phyloP scores from a whole-genome alignment of 129 eudicot genomes.

The Smallanthus sonchifolius region DNA sequence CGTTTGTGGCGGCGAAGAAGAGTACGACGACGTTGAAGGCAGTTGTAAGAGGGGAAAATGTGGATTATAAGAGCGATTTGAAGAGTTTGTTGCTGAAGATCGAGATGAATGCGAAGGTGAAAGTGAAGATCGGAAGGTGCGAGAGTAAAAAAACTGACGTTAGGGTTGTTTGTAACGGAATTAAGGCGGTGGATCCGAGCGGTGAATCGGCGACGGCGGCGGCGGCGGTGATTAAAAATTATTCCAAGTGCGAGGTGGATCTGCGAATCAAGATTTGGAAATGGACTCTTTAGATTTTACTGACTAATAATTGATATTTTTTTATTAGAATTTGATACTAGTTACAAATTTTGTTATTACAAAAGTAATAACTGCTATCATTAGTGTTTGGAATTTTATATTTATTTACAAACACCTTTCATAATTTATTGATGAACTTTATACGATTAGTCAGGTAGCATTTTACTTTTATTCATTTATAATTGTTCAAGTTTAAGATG shows the following conservation, averaged over 20 bases:
- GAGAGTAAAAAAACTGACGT: constrained; percentile 17
- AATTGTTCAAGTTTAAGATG: no score
- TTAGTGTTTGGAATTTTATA: no score
- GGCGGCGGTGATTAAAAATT: neutral
- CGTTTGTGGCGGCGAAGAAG: constrained; percentile 20
- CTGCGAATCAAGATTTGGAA: constrained; percentile 11
- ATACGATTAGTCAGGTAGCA: no score
- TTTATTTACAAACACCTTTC: no score
- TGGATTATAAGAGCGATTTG: neutral
- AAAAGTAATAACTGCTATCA: no score
- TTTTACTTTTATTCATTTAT: no score
- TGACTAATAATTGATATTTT: no score
- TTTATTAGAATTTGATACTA: no score
- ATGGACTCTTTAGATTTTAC: constrained; percentile 28
- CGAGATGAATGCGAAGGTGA: constrained; percentile 30
- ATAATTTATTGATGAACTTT: no score
- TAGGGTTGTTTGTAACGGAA: constrained; percentile 27
- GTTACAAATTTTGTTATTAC: no score
- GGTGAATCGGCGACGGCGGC: constrained; percentile 20
- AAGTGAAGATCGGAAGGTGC: constrained; percentile 24
- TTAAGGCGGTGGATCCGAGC: constrained; percentile 13
- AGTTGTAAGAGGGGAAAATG: neutral
- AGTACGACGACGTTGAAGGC: constrained; percentile 23
- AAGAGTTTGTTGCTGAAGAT: constrained; percentile 19
- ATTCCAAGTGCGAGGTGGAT: constrained; percentile 29